Evolutionary conservation across 2,329 filamentous ascomycete genomes (phyloP).

Genomic region (Ophiostoma tasmaniense): DNA sequence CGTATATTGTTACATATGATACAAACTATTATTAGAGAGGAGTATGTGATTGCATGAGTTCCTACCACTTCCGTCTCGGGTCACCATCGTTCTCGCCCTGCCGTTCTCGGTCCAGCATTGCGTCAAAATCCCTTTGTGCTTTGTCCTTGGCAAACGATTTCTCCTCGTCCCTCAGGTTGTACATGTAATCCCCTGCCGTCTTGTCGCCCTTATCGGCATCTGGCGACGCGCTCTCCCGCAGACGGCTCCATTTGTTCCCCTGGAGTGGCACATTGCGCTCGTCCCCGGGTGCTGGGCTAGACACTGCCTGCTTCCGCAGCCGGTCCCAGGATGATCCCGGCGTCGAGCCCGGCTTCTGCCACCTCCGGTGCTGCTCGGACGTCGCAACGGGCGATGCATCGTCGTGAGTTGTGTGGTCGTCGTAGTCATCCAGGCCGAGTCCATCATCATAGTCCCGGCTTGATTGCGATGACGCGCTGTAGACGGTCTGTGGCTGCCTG

Average conservation of each 20-base stretch:
- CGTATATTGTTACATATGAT: not conserved
- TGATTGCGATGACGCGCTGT: too few species aligned
- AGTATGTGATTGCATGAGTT: not conserved
- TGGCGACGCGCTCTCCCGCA: not conserved
- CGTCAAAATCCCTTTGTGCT: constrained; percentile 23
- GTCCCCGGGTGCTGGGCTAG: not conserved
- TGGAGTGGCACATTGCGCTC: constrained; percentile 2
- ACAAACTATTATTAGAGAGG: not conserved
- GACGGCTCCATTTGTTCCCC: constrained; percentile 1
- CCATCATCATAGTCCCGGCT: not conserved
- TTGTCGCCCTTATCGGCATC: not conserved
- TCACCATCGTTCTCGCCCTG: constrained; percentile 13
- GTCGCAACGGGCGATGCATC: constrained; percentile 21
- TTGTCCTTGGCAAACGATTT: constrained; percentile 14
- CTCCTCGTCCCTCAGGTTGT: constrained; percentile 13
- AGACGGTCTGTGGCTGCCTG: not conserved
- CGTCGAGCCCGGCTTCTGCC: constrained; percentile 3
- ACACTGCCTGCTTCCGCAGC: constrained; percentile 14
- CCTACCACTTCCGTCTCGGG: not conserved
- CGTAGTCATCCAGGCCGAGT: not conserved
- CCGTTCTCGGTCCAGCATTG: constrained; percentile 23
- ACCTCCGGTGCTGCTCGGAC: constrained; percentile 10
- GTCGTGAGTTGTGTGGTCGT: constrained; percentile 10
- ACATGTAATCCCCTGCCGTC: constrained; percentile 16
- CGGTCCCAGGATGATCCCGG: constrained; percentile 21